Evolutionary conservation across 306 rosid species (phyloP).

Genomic region (Vigna nakashimae): DNA sequence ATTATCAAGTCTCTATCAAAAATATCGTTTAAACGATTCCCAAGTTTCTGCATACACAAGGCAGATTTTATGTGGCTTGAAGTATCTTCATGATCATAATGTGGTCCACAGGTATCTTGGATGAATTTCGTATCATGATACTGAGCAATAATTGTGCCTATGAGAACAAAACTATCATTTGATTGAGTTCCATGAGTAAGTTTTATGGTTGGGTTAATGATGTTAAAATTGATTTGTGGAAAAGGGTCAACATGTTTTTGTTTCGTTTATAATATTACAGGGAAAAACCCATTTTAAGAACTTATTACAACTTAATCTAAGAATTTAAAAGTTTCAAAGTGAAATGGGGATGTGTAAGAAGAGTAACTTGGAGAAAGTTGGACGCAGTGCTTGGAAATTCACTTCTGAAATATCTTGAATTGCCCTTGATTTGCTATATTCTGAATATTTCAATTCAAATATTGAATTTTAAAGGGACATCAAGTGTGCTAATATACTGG

Average conservation of each 20-base stretch:
- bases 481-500: constrained; percentile 69
- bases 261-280: constrained; percentile 2
- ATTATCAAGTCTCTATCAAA: constrained; percentile 59
- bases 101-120: constrained; percentile 70
- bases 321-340: neutral
- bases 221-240: constrained; percentile 4
- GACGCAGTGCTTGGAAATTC: neutral
- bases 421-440: constrained; percentile 28
- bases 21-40: constrained; percentile 64
- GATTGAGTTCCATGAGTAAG: constrained; percentile 14
- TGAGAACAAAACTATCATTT: constrained; percentile 9
- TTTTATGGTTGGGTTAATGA: constrained; percentile 15
- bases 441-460: constrained; percentile 28
- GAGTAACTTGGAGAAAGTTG: constrained; percentile 10
- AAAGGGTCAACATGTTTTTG: constrained; percentile 1
- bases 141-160: constrained; percentile 7
- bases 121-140: constrained; percentile 21
- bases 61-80: constrained; percentile 71
- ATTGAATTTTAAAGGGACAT: constrained; percentile 58
- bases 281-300: neutral
- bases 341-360: constrained; percentile 2
- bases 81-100: constrained; percentile 67
- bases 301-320: neutral
- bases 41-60: constrained; percentile 72
- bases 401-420: constrained; percentile 33